Percentiles rank a stretch among this genome's conserved stretches.
Conservation (phyloP, 2,329 filamentous ascomycete genomes). For the Graphiopsis chlorocephala region DNA sequence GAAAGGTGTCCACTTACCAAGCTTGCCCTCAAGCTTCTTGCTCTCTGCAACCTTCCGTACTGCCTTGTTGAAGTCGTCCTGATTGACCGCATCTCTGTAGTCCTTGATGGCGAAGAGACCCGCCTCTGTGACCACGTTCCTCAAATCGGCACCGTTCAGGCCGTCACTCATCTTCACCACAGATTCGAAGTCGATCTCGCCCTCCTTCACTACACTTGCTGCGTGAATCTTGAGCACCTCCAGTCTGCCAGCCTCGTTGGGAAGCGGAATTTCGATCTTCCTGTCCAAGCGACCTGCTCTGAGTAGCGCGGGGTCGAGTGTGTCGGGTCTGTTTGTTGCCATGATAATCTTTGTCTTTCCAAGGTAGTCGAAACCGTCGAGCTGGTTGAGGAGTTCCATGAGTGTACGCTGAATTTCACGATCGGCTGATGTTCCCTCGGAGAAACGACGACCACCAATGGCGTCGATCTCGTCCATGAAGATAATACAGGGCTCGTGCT, state of each 20-base stretch:
- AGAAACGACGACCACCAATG: constrained; percentile 94
- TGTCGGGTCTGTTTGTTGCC: constrained; percentile 97
- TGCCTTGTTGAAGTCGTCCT: constrained; percentile 99
- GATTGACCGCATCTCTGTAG: constrained; percentile 91
- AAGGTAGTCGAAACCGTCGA: constrained; percentile 98
- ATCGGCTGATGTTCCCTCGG: constrained; percentile 94
- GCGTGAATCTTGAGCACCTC: constrained; percentile 99
- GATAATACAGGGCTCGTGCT: constrained; percentile 99
- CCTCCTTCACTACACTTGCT: constrained; percentile 78
- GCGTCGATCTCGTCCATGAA: constrained; percentile 99
- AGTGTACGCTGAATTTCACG: constrained; percentile 96
- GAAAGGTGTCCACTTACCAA: constrained; percentile 37
- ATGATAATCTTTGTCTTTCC: constrained; percentile 99
- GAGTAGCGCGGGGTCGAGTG: constrained; percentile 86
- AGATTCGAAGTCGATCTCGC: constrained; percentile 97
- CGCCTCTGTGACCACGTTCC: constrained; percentile 97
- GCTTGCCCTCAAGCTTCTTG: constrained; percentile 98
- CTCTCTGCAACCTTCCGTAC: constrained; percentile 95
- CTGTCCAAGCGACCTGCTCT: constrained; percentile 90
- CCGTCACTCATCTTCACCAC: constrained; percentile 99
- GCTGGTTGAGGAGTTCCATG: constrained; percentile 97
- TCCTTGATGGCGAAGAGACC: constrained; percentile 98
- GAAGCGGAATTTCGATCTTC: constrained; percentile 96
- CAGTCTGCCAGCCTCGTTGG: constrained; percentile 91
- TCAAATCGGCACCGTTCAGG: constrained; percentile 92